Percentiles rank a stretch among this genome's conserved stretches.
Conservation (phyloP, 495 filamentous ascomycete species). For the Trichoderma asperelloides region DNA sequence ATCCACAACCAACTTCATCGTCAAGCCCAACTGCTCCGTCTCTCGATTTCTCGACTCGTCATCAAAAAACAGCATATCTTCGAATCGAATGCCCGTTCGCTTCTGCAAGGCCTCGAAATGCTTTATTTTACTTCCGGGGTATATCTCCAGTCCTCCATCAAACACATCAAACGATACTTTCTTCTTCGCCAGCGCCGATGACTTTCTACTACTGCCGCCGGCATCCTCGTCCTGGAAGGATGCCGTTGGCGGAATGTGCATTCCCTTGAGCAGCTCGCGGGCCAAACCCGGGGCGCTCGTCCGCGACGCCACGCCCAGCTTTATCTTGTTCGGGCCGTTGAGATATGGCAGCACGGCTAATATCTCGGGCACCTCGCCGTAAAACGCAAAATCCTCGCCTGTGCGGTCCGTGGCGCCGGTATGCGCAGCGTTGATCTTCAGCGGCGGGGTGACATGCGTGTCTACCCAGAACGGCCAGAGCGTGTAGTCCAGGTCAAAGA, state of each 20-base stretch:
- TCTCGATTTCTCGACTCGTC: slow-evolving; percentile 83
- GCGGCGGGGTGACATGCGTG: slow-evolving; percentile 76
- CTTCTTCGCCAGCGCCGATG: slow-evolving; percentile 9
- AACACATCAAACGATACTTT: slow-evolving; percentile 63
- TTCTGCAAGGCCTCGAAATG: slow-evolving; percentile 70
- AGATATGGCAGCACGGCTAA: slow-evolving; percentile 46
- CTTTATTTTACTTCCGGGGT: slow-evolving; percentile 73
- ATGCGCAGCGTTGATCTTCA: slow-evolving; percentile 53
- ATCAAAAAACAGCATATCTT: slow-evolving; percentile 95
- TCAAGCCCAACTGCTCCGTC: slow-evolving; percentile 76
- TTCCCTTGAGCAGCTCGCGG: slow-evolving; percentile 65
- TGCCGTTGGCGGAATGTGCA: slow-evolving; percentile 51
- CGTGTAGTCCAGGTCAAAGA: slow-evolving; percentile 95
- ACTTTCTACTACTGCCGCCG: slow-evolving; percentile 27
- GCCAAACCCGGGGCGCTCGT: slow-evolving; percentile 75
- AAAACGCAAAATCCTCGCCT: slow-evolving; percentile 76
- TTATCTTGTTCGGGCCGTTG: slow-evolving; percentile 32
- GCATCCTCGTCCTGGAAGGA: slow-evolving; percentile 12
- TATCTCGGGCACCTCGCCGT: slow-evolving; percentile 64
- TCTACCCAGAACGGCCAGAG: slow-evolving; percentile 98
- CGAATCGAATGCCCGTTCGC: slow-evolving; percentile 55
- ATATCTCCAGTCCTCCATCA: slow-evolving; percentile 76
- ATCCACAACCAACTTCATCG: slow-evolving; percentile 70
- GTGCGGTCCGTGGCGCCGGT: slow-evolving; percentile 45
- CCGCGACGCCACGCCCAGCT: slow-evolving; percentile 71